A percentile compares a stretch with the other conserved stretches of the same genome.
phyloP scores from a whole-genome alignment of 2,329 filamentous ascomycete species.

The Neophaeococcomyces mojaviensis region DNA sequence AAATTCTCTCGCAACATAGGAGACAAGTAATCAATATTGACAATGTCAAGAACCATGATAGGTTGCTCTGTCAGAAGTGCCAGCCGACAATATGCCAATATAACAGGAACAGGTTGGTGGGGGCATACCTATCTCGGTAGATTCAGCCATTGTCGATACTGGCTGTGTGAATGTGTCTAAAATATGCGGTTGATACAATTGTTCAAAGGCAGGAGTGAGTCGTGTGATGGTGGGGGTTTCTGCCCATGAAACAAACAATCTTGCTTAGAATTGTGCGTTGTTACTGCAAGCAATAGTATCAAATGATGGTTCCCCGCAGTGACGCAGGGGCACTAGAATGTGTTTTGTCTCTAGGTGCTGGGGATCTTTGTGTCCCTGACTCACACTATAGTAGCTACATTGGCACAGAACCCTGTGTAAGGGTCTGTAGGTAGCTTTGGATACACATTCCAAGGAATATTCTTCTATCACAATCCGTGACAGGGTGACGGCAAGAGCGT shows the following conservation, averaged over 20 bases:
- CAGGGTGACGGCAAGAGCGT: too few relatives aligned
- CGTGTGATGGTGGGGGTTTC: not conserved
- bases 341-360: too few relatives aligned
- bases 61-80: not conserved
- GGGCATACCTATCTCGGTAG: slow-evolving; percentile 5
- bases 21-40: not conserved
- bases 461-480: too few relatives aligned
- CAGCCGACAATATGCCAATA: too few relatives aligned
- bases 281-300: not conserved
- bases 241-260: not conserved
- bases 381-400: too few relatives aligned
- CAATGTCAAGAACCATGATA: not conserved
- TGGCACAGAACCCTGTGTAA: too few relatives aligned
- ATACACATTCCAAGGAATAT: too few relatives aligned
- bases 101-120: not conserved
- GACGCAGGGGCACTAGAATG: not conserved
- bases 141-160: slow-evolving; percentile 5
- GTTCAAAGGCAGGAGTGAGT: not conserved
- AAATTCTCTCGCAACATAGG: too few relatives aligned
- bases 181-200: too few relatives aligned
- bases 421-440: too few relatives aligned
- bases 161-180: too few relatives aligned
- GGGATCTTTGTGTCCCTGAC: too few relatives aligned
- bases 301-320: not conserved
- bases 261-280: not conserved